Conservation (phyloP, 495 filamentous ascomycete genomes). For the Penicillium malachiteum region DNA sequence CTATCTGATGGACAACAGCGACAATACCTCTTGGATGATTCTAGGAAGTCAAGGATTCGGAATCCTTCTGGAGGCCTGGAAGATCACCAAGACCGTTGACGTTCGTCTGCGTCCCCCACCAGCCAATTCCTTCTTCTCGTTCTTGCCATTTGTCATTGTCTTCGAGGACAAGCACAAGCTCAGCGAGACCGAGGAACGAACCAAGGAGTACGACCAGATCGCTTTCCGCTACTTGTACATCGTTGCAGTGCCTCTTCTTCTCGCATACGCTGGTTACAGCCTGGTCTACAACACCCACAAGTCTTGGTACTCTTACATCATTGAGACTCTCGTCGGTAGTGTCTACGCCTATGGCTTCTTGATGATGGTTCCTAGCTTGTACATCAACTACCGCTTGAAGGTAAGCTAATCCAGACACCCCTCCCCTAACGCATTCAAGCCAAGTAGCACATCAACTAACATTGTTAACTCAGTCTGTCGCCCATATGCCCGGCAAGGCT, state of each 20-base stretch:
- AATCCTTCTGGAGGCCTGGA: conserved; percentile 95
- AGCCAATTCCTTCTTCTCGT: conserved; percentile 60
- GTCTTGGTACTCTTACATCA: conserved; percentile 94
- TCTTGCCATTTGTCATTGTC: conserved; percentile 77
- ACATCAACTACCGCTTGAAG: conserved; percentile 98
- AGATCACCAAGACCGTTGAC: conserved; percentile 95
- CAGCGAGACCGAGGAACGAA: conserved; percentile 92
- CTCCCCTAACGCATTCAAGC: background rate
- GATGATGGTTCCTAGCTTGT: conserved; percentile 97
- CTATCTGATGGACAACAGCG: conserved; percentile 96
- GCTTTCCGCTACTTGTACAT: conserved; percentile 97
- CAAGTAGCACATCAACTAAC: conserved; percentile 15
- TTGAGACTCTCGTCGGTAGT: conserved; percentile 87
- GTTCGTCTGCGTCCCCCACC: conserved; percentile 74
- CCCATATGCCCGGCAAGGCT: conserved; percentile 93
- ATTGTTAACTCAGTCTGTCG: conserved; percentile 62
- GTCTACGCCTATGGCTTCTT: conserved; percentile 98
- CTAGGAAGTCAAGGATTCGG: conserved; percentile 88
- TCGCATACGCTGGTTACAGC: conserved; percentile 87
- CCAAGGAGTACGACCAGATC: conserved; percentile 96
- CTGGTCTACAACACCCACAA: conserved; percentile 94
- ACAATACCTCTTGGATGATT: conserved; percentile 99
- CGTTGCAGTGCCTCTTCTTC: conserved; percentile 80
- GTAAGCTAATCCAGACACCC: conserved; percentile 25
- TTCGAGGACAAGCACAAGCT: conserved; percentile 98